Percentiles rank a stretch among this genome's conserved stretches.
phyloP scores from a whole-genome alignment of 345 rosid genomes.

The Anastatica hierochuntica region DNA sequence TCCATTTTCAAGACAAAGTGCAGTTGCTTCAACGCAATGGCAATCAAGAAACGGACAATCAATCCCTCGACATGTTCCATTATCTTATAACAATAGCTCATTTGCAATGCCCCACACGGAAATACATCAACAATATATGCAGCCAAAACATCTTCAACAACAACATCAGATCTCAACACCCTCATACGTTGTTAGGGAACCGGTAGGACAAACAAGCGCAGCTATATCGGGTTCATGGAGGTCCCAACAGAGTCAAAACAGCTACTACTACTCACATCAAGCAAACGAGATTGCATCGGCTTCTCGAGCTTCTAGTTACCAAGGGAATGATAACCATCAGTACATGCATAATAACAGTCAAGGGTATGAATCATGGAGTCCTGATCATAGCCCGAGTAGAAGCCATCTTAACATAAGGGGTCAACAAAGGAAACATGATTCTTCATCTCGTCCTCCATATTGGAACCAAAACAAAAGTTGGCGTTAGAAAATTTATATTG shows the following conservation, averaged over 20 bases:
- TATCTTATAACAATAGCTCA: constrained; percentile 18
- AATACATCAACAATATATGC: constrained; percentile 25
- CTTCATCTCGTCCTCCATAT: constrained; percentile 11
- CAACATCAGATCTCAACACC: constrained; percentile 12
- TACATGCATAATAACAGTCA: constrained; percentile 27
- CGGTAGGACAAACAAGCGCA: constrained; percentile 11
- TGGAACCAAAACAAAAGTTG: constrained; percentile 49
- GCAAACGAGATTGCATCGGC: constrained; percentile 30
- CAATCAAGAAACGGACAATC: constrained; percentile 24
- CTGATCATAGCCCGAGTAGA: constrained; percentile 62
- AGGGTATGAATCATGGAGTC: constrained; percentile 89
- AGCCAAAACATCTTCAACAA: constrained; percentile 24
- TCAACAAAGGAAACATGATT: constrained; percentile 38
- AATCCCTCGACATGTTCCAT: constrained; percentile 28
- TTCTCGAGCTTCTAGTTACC: constrained; percentile 23
- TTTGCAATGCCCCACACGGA: constrained; percentile 26
- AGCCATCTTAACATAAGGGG: constrained; percentile 28
- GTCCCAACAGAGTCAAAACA: constrained; percentile 32
- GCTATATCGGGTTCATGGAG: constrained; percentile 36
- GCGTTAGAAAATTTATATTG: constrained; percentile 20
- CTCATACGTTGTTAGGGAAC: constrained; percentile 12
- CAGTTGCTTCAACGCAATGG: constrained; percentile 25
- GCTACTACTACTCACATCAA: constrained; percentile 34
- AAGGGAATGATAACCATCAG: constrained; percentile 30
- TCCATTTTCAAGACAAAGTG: constrained; percentile 46